Conservation (phyloP, 129 eudicot genomes). For the Lactuca saligna region DNA sequence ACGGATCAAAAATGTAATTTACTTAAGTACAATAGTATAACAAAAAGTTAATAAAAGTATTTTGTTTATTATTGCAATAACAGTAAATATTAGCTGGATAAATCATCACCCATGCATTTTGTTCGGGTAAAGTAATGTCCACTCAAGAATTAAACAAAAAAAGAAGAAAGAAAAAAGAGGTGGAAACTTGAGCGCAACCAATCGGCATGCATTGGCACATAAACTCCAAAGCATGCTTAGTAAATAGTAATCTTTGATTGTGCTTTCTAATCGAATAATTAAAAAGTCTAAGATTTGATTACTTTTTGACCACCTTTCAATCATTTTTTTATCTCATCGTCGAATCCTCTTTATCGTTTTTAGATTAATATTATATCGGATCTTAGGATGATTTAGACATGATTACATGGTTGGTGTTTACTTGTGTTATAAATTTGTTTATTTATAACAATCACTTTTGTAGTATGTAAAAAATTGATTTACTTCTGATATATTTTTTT, state of each 20-base stretch:
- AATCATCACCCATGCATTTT: neutral
- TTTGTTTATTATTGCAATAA: too few relatives aligned
- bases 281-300: conserved; percentile 12
- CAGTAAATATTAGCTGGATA: neutral
- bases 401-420: conserved; percentile 3
- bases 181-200: conserved; percentile 10
- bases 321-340: conserved; percentile 28
- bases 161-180: neutral
- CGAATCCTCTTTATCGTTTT: conserved; percentile 7
- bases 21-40: too few relatives aligned
- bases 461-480: too few relatives aligned
- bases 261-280: conserved; percentile 19
- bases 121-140: neutral
- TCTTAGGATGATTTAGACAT: conserved; percentile 17
- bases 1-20: too few relatives aligned
- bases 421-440: neutral
- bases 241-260: conserved; percentile 29
- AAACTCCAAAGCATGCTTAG: conserved; percentile 32
- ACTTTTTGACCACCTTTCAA: conserved; percentile 29
- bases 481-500: too few relatives aligned
- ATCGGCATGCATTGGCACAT: conserved; percentile 30
- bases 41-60: too few relatives aligned
- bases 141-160: neutral
- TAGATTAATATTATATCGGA: conserved; percentile 1
- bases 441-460: neutral